These are phyloP conservation scores for Agastache rugosa DNA, from an alignment of 257 asterid species.

Conservation along the genomic window DNA sequence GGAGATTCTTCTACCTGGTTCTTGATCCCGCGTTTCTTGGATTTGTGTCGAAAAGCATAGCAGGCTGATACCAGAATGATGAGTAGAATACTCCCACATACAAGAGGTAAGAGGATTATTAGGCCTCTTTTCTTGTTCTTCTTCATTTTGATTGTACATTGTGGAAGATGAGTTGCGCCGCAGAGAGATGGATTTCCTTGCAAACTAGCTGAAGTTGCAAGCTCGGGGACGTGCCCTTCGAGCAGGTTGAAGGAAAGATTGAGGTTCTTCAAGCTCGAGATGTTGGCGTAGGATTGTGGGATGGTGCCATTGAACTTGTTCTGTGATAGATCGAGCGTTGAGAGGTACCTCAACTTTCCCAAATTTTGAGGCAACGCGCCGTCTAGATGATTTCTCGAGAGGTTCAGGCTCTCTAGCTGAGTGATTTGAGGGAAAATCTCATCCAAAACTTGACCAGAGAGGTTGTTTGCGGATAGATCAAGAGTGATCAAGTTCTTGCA, in stretches of 20 bases:
- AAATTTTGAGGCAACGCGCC: slow-evolving; percentile 63
- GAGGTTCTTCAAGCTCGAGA: slow-evolving; percentile 58
- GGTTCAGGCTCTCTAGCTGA: slow-evolving; percentile 59
- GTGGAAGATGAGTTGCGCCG: slow-evolving; percentile 47
- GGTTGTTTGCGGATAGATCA: slow-evolving; percentile 65
- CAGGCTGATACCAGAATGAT: slow-evolving; percentile 40
- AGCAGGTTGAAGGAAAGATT: slow-evolving; percentile 79
- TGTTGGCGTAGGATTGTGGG: slow-evolving; percentile 55
- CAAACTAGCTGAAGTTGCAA: slow-evolving; percentile 41
- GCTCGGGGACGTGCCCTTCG: slow-evolving; percentile 67
- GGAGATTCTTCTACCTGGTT: not conserved
- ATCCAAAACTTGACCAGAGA: slow-evolving; percentile 54
- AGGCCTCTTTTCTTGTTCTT: slow-evolving; percentile 38
- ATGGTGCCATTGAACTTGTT: slow-evolving; percentile 69
- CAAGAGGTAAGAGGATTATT: slow-evolving; percentile 47
- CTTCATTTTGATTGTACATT: slow-evolving; percentile 33
- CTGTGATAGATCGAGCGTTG: slow-evolving; percentile 65
- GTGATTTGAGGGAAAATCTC: slow-evolving; percentile 49
- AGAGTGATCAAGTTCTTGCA: slow-evolving; percentile 68
- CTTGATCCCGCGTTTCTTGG: slow-evolving; percentile 32
- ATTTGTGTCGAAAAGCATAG: slow-evolving; percentile 20
- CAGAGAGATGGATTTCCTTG: slow-evolving; percentile 71
- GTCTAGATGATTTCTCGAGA: slow-evolving; percentile 63
- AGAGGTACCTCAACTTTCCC: slow-evolving; percentile 46
- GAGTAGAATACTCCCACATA: slow-evolving; percentile 43